A percentile compares a stretch with the other conserved stretches of the same genome.
phyloP scores from a whole-genome alignment of 352 stramenopile genomes.

The Globisporangium splendens region DNA sequence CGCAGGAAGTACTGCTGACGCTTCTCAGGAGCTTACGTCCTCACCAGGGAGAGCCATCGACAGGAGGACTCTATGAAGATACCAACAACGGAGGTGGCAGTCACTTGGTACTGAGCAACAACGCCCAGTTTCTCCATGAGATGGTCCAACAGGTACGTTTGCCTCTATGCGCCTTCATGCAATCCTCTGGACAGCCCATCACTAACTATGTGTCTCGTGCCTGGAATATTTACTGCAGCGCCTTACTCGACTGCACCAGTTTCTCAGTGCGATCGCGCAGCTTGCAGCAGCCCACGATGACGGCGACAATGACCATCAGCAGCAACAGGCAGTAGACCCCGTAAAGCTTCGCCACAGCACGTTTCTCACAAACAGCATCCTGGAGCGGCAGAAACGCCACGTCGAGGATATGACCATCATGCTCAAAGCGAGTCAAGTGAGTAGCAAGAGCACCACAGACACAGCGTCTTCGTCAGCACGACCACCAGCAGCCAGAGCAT shows the following conservation, averaged over 20 bases:
- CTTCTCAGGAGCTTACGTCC: neutral
- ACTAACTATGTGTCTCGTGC: no score
- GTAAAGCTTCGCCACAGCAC: slow-evolving; percentile 43
- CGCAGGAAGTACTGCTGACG: slow-evolving; percentile 30
- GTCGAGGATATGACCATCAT: slow-evolving; percentile 25
- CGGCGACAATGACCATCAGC: neutral
- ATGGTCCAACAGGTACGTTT: slow-evolving; percentile 59
- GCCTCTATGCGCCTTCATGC: neutral
- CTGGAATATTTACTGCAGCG: slow-evolving; percentile 24
- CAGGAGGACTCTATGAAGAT: no score
- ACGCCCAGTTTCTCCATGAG: slow-evolving; percentile 40
- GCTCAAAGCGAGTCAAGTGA: slow-evolving; percentile 7
- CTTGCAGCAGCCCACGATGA: slow-evolving; percentile 28
- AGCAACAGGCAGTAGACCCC: slow-evolving; percentile 22
- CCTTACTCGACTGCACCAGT: slow-evolving; percentile 50
- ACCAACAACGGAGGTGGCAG: no score
- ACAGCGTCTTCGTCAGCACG: neutral
- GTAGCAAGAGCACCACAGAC: slow-evolving; percentile 1
- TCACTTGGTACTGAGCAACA: slow-evolving; percentile 17
- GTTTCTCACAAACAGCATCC: slow-evolving; percentile 43
- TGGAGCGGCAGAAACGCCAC: slow-evolving; percentile 35
- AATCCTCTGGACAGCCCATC: no score
- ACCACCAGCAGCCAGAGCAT: slow-evolving; percentile 4
- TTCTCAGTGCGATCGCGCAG: slow-evolving; percentile 56
- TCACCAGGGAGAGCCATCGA: no score